phyloP scores from a whole-genome alignment of 176 grass and related monocot genomes.

The Poa pratensis region DNA sequence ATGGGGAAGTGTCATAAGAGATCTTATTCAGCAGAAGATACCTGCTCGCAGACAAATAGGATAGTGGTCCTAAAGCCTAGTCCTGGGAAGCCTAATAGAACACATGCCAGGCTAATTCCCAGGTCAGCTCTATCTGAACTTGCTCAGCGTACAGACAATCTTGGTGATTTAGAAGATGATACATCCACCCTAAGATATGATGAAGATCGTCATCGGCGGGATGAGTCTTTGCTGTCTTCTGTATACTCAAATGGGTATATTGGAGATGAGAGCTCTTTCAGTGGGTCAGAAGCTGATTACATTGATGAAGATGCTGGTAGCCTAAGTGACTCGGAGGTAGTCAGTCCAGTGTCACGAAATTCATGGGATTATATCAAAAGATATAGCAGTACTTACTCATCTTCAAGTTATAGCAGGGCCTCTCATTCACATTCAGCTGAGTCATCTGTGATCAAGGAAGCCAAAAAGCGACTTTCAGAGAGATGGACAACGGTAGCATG shows the following conservation, averaged over 20 bases:
- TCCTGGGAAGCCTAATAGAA: conserved; percentile 53
- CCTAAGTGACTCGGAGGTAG: conserved; percentile 62
- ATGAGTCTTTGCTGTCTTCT: conserved; percentile 91
- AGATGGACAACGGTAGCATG: conserved; percentile 75
- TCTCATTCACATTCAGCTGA: conserved; percentile 71
- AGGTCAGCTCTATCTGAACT: conserved; percentile 33
- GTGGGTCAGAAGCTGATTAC: conserved; percentile 79
- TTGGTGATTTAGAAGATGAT: conserved; percentile 43
- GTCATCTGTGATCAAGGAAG: conserved; percentile 85
- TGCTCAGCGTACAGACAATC: conserved; percentile 17
- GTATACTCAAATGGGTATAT: conserved; percentile 89
- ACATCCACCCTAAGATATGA: conserved; percentile 39
- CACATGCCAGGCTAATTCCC: conserved; percentile 47
- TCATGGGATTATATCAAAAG: conserved; percentile 78
- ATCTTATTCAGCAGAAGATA: conserved; percentile 63
- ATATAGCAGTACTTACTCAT: conserved; percentile 64
- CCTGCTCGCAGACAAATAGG: conserved; percentile 68
- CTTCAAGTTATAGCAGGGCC: conserved; percentile 60
- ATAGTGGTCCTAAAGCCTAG: conserved; percentile 95
- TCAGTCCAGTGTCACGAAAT: conserved; percentile 64
- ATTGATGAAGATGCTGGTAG: conserved; percentile 67
- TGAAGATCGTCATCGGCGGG: conserved; percentile 52
- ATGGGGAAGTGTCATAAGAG: conserved; percentile 48
- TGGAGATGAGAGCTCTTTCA: conserved; percentile 88
- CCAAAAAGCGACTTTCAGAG: conserved; percentile 86